Evolutionary conservation across 768 basidiomycete species (phyloP), one percentile per base, ranked within the genome.

Genomic region (Harrya chromipes): DNA sequence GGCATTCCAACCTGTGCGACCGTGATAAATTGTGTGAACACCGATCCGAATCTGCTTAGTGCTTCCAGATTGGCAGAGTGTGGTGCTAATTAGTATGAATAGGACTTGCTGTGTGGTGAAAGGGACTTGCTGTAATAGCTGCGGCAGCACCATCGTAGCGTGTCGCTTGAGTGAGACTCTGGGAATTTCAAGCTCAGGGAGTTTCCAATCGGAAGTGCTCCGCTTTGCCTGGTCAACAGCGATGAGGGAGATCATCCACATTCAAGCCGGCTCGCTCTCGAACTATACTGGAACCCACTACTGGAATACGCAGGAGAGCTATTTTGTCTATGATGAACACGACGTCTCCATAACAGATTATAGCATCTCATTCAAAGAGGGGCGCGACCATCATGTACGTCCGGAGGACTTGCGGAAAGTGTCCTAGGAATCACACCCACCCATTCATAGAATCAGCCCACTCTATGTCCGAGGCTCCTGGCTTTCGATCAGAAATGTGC

Each of bases 251-350:
- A 87, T 90, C 53, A 66, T 91, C 50, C 84, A 91, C 64, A 72
- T 91, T 43, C 88, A 90, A 66, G 85, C 85, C 0, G 87, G 87
- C 47, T 64, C 72, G 29, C 59, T 79, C 38, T 75, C 87, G 17
- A 90, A 90, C 60, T 82, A 82, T 60, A 67, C 77, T 17, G 87
- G 86, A 40, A 80, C 86, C 0, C 88, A 90, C 59, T 90, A 87
- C 57, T 91, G 87, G 87, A 90, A 90, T 59, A 78, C 85, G 1
- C 87, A 90, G 65, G 84, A 88, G 64, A 75, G 67, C 54, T 90
- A 90, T 63, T 77, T 84, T 55, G 71, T 73, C 0, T 77, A 78
- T 52, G 70, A 72, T 19, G 75, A 75, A 40, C 67, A 64, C 34
- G 70, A 74, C 46, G 74, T 76, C 20, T 58, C 75, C 4, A 48